phyloP scores from a whole-genome alignment of 306 rosid genomes.

The Quillaja saponaria region DNA sequence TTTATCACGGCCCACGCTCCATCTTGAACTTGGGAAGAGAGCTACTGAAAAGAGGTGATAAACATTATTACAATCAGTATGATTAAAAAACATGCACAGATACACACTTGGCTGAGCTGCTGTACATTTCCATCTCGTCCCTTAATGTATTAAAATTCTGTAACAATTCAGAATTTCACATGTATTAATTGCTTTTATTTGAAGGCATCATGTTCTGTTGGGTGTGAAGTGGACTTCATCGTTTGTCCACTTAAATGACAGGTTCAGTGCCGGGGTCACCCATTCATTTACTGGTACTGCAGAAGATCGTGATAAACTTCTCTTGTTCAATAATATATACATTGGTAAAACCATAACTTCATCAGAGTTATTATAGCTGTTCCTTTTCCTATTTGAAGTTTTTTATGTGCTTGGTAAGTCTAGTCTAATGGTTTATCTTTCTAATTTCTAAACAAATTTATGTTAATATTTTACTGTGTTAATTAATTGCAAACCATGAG shows the following conservation, averaged over 20 bases:
- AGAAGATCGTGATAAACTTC: slow-evolving; percentile 81
- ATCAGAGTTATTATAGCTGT: slow-evolving; percentile 19
- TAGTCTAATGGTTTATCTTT: slow-evolving; percentile 8
- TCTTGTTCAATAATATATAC: slow-evolving; percentile 68
- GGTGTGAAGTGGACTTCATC: slow-evolving; percentile 17
- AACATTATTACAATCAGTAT: too few relatives aligned
- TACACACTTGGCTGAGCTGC: too few relatives aligned
- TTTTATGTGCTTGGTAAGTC: slow-evolving; percentile 20
- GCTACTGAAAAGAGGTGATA: too few relatives aligned
- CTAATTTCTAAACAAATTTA: too few relatives aligned
- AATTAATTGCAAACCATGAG: too few relatives aligned
- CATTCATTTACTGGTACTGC: slow-evolving; percentile 89
- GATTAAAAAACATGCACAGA: too few relatives aligned
- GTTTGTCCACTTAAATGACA: slow-evolving; percentile 38
- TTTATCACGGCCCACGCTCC: too few relatives aligned
- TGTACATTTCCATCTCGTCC: not conserved
- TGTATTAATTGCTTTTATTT: slow-evolving; percentile 15
- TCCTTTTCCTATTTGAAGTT: slow-evolving; percentile 22
- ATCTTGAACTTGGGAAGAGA: too few relatives aligned
- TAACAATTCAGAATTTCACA: not conserved
- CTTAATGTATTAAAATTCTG: not conserved
- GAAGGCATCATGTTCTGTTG: slow-evolving; percentile 18
- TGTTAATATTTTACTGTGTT: too few relatives aligned
- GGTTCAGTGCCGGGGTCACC: slow-evolving; percentile 78
- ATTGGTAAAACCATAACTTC: slow-evolving; percentile 54